Evolutionary conservation across 164 flowering plant species (phyloP), one percentile per base, ranked within the genome.

Genomic region (Tinospora cordifolia): DNA sequence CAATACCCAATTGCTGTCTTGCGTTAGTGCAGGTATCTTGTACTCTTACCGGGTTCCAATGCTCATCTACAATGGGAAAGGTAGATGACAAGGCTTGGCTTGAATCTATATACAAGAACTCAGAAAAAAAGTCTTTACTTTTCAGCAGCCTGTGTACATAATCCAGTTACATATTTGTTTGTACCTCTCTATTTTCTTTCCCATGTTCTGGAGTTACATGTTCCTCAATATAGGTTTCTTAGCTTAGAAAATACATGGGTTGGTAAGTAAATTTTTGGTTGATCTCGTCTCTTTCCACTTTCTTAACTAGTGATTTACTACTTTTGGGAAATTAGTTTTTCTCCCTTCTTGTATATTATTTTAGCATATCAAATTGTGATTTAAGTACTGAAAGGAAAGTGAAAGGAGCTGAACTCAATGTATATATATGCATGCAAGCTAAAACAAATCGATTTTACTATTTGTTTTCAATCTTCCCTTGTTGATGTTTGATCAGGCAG

Each of bases 11-110:
- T n/a, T n/a, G n/a, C n/a, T n/a, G n/a, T n/a, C n/a, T n/a, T 14
- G 60, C 24, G n/a, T 17, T 4, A n/a, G 24, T 62, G 65, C 65
- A 62, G 65, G 65, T 62, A 62, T 17, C 17, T 62, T 62, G 58
- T 3, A 14, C 22, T 17, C 22, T 51, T 51, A n/a, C 22, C 4
- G 65, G 27, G 36, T 25, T 13, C n/a, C 38, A 26, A 62, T 62
- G 65, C 15, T 62, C 5, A 62, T 12, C 30, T 30, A 62, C 40
- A 27, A 12, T 62, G 40, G 39, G 2, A 40, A 62, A 49, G 12
- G 64, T 25, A 47, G 27, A n/a, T 8, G 24, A n/a, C 0, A 22
- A 30, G 24, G 60, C 7, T 15, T 54, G 21, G 7, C 59, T 51
- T 21, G 60, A 8, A n/a, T 54, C 1, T 54, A 21, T 19, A 54